These are phyloP conservation scores for Fusarium floridanum DNA, from an alignment of 2,329 filamentous ascomycete genomes.

Conservation along the genomic window DNA sequence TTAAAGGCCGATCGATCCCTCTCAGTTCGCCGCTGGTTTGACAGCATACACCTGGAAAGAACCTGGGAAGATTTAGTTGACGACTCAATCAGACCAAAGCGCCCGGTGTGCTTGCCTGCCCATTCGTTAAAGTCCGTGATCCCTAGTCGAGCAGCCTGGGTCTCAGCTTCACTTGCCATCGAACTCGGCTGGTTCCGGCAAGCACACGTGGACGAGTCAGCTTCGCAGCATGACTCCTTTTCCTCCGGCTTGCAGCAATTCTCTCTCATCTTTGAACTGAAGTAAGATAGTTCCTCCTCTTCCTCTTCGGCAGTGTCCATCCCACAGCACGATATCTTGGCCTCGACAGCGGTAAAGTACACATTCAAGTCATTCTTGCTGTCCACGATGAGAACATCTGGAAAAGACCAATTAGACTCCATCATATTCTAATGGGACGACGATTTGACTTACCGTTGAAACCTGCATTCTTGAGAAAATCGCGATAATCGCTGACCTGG, in stretches of 20 bases:
- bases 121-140: constrained; percentile 7
- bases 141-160: not conserved
- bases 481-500: constrained; percentile 63
- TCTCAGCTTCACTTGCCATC: not conserved
- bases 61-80: constrained; percentile 4
- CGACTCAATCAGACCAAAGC: not conserved
- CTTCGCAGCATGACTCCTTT: not conserved
- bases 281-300: too few relatives aligned
- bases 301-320: not conserved
- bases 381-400: not conserved
- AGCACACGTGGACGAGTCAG: not conserved
- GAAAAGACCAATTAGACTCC: too few relatives aligned
- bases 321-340: not conserved
- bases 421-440: too few relatives aligned
- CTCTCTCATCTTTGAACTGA: too few relatives aligned
- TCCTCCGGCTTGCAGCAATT: not conserved
- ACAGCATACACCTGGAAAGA: constrained; percentile 5
- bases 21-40: not conserved
- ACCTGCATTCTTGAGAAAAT: constrained; percentile 63
- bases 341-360: not conserved
- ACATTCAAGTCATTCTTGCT: not conserved
- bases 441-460: constrained; percentile 57
- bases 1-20: not conserved
- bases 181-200: not conserved
- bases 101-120: constrained; percentile 2